Conservation (phyloP, 768 basidiomycete genomes). For the Tricholoma sp. region DNA sequence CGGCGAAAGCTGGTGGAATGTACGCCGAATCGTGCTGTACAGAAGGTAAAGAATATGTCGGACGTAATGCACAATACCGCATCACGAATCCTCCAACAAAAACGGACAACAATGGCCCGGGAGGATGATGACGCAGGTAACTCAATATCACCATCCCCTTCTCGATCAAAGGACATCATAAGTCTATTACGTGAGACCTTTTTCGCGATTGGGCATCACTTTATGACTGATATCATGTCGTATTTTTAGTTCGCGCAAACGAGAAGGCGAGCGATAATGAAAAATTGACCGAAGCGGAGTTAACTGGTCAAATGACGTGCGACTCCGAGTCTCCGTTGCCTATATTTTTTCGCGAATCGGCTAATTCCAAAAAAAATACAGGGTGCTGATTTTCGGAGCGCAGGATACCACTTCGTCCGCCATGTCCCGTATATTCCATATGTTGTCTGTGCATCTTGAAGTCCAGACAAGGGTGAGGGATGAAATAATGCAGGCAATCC, state of each 20-base stretch:
- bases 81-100: constrained; percentile 32
- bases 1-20: constrained; percentile 39
- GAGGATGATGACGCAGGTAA: constrained; percentile 13
- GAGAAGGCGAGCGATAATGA: constrained; percentile 28
- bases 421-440: constrained; percentile 36
- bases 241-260: constrained; percentile 31
- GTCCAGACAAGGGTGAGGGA: constrained; percentile 33
- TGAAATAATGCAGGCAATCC: constrained; percentile 28
- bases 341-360: not conserved
- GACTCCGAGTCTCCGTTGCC: constrained; percentile 10
- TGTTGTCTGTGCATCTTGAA: constrained; percentile 32
- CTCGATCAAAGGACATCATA: constrained; percentile 40
- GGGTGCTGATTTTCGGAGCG: constrained; percentile 45
- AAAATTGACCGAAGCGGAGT: constrained; percentile 36
- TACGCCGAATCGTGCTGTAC: constrained; percentile 33
- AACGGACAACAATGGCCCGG: constrained; percentile 23
- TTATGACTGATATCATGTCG: not conserved
- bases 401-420: constrained; percentile 46
- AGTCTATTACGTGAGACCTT: constrained; percentile 39
- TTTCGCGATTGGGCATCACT: not conserved
- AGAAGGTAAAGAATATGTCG: constrained; percentile 40
- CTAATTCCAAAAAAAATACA: constrained; percentile 9
- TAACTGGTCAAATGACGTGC: constrained; percentile 47
- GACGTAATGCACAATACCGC: constrained; percentile 44
- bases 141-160: constrained; percentile 18